Conservation (phyloP, 148 eudicot species). For the Camellia lanceoleosa region DNA sequence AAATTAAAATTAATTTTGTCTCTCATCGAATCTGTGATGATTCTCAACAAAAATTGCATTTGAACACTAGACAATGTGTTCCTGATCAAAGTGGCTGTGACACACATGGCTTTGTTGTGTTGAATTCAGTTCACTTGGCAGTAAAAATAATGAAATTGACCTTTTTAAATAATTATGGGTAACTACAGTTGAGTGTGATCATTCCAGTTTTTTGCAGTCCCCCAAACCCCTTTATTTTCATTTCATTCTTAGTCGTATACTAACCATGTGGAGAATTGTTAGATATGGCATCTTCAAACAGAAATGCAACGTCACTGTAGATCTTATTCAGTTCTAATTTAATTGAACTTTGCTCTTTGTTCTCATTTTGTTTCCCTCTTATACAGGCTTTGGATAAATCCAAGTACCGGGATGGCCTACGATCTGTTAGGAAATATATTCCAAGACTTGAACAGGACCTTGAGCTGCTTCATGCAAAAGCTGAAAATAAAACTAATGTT, state of each 20-base stretch:
- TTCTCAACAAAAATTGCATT: too few relatives aligned
- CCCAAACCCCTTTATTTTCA: neutral
- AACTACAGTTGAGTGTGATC: neutral
- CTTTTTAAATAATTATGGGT: neutral
- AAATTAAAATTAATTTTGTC: too few relatives aligned
- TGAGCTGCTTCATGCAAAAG: slow-evolving; percentile 59
- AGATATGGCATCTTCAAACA: neutral
- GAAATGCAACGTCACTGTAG: neutral
- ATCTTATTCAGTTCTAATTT: neutral
- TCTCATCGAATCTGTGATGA: too few relatives aligned
- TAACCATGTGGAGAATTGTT: too few relatives aligned
- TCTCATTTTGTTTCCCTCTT: neutral
- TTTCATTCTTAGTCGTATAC: too few relatives aligned
- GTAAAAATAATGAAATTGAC: neutral
- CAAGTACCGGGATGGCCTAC: slow-evolving; percentile 63
- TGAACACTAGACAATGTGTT: too few relatives aligned
- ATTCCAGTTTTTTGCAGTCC: neutral
- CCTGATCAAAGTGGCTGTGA: too few relatives aligned
- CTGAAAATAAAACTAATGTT: slow-evolving; percentile 26
- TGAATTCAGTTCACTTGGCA: neutral
- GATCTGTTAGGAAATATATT: slow-evolving; percentile 72
- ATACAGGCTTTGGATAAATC: slow-evolving; percentile 96
- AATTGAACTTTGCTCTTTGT: neutral
- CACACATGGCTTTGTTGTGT: neutral
- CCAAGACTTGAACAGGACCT: slow-evolving; percentile 88